phyloP scores from a whole-genome alignment of 169 alveolate genomes.

The Plasmodium yoelii region DNA sequence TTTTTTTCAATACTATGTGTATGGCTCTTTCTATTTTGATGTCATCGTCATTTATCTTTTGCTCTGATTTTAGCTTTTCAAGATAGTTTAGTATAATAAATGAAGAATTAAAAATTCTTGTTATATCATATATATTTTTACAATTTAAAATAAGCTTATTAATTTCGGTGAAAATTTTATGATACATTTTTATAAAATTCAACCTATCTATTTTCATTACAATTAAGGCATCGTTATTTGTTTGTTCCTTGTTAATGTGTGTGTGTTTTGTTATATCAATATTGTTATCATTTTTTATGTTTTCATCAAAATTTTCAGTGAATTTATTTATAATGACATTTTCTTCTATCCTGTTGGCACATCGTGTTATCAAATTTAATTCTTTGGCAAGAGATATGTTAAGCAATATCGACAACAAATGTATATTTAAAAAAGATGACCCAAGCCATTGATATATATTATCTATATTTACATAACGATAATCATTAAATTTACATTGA shows the following conservation, averaged over 20 bases:
- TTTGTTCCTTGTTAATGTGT: not conserved
- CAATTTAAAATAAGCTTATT: conserved; percentile 63
- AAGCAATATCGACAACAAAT: conserved; percentile 33
- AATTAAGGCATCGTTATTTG: not conserved
- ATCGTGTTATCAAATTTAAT: conserved; percentile 18
- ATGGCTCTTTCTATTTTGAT: conserved; percentile 15
- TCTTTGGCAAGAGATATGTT: conserved; percentile 39
- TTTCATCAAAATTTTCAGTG: not conserved
- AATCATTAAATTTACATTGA: conserved; percentile 51
- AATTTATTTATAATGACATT: not conserved
- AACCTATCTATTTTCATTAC: conserved; percentile 1
- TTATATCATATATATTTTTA: conserved; percentile 56
- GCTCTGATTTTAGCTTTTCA: conserved; percentile 31
- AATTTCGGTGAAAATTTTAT: conserved; percentile 35
- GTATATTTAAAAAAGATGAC: conserved; percentile 71
- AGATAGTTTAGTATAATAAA: conserved; percentile 42
- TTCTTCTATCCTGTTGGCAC: too few species aligned
- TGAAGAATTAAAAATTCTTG: conserved; percentile 66
- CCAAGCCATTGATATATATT: conserved; percentile 4
- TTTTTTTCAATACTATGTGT: conserved; percentile 16
- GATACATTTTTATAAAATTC: conserved; percentile 17
- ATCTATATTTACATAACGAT: conserved; percentile 41
- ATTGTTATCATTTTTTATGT: not conserved
- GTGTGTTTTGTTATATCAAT: conserved; percentile 1
- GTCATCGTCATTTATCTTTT: conserved; percentile 10